Base-by-base conservation (phyloP, 2,329 filamentous ascomycete genomes). In the Trichoderma lentiforme region DNA sequence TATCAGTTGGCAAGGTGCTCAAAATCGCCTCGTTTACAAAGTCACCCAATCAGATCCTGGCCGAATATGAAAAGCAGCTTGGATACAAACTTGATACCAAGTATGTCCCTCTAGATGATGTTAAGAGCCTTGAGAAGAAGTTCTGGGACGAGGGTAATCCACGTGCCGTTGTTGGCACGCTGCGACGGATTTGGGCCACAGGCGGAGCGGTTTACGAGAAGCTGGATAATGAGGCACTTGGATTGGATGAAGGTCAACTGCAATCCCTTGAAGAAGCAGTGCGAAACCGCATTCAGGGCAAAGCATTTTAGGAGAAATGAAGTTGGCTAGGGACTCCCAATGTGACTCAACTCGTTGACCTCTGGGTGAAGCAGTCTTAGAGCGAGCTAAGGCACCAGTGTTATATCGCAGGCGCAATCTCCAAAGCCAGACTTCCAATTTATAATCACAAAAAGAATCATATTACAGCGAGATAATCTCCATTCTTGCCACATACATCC, bases 21-120 rank as follows among this genome's bases (percentile, higher is more conserved):
- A 90, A 88, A 72, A 89, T 93, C 2, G 91, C 93, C 76, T 93
- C 91, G 0, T 94, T 93, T 74, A 90, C 91, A 0, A 86, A 87
- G 2, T 92, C 89, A 0, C 87, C 90, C 0, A 84, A 87, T 9
- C 81, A 88, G 30, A 89, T 93, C 24, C 78, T 92, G 24, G 84
- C 84, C n/a, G 91, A 92, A 77, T 92, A 90, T 75, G 89, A 93
- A 81, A 87, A 84, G 74, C 91, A 93, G 79, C 91, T 89, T 0
- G 87, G 86, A 4, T 80, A 81, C 15, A 81, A 85, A 73, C 83
- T 72, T 30, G 36, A 36, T 0, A 82, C 89, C 11, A 81, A 80
- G 8, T 84, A 72, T 74, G 1, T 71, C 71, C n/a, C 89, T 3
- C 81, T 92, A 11, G 81, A 85, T 1, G 81, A 85, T 58, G 77